Conservation (phyloP, 441 rosid species). For the Eruca vesicaria region DNA sequence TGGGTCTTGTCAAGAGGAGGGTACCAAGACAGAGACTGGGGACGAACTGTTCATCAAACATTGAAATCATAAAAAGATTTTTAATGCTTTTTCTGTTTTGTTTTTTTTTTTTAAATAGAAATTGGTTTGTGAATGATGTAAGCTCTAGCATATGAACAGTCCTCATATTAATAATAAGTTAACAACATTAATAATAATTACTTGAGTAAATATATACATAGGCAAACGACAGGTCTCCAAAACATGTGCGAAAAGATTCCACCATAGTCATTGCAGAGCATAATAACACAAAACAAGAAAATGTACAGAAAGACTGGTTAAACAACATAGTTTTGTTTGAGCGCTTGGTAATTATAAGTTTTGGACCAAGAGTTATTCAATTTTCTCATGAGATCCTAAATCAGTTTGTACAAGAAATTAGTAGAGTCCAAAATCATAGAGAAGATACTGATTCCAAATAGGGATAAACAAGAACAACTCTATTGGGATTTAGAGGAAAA, state of each 20-base stretch:
- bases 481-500: background rate
- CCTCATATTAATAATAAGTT: background rate
- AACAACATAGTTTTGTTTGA: constrained; percentile 14
- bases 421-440: background rate
- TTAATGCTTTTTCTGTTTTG: background rate
- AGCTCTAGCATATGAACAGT: constrained; percentile 34
- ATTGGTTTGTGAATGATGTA: constrained; percentile 22
- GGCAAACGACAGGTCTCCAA: constrained; percentile 21
- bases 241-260: constrained; percentile 35
- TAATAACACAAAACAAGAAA: constrained; percentile 11
- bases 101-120: too few relatives aligned
- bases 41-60: constrained; percentile 33
- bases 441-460: background rate
- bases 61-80: constrained; percentile 23
- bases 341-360: constrained; percentile 6
- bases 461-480: background rate
- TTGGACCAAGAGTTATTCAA: constrained; percentile 12
- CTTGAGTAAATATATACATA: constrained; percentile 15
- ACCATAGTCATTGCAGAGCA: constrained; percentile 21
- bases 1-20: constrained; percentile 35
- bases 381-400: constrained; percentile 6
- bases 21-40: constrained; percentile 27
- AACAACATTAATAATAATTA: constrained; percentile 17
- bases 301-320: constrained; percentile 1
- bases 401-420: constrained; percentile 2